Evolutionary conservation across 2,329 filamentous ascomycete genomes (phyloP).

Genomic region (Ophiostoma tasmaniense): DNA sequence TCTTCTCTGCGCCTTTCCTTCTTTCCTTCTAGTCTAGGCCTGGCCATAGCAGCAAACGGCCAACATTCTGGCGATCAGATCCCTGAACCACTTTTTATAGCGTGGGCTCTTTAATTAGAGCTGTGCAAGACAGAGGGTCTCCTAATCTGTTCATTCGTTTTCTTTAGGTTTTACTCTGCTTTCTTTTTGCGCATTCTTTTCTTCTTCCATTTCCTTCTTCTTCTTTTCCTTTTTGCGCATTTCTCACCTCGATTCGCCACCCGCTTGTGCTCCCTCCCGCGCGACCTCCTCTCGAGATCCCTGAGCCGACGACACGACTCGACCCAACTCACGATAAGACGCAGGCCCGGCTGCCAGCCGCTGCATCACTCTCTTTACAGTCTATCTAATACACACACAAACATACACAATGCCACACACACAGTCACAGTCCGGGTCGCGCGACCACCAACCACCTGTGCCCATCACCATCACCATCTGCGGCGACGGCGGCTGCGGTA

Average conservation of each 20-base stretch:
- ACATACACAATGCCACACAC: constrained; percentile 16
- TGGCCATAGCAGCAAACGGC: background rate
- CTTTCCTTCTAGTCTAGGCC: background rate
- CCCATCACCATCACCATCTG: constrained; percentile 73
- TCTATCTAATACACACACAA: background rate
- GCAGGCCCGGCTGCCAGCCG: constrained; percentile 3
- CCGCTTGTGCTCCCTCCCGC: background rate
- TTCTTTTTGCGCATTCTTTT: constrained; percentile 8
- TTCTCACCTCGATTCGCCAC: background rate
- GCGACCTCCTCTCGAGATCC: background rate
- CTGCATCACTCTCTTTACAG: background rate
- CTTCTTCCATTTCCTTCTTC: background rate
- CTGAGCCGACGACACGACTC: background rate
- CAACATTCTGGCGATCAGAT: constrained; percentile 2
- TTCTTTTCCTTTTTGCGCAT: constrained; percentile 6
- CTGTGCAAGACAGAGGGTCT: background rate
- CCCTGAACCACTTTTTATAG: constrained; percentile 6
- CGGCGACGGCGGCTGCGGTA: constrained; percentile 76
- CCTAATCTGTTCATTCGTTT: background rate
- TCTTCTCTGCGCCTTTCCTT: background rate
- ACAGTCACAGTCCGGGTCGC: constrained; percentile 17
- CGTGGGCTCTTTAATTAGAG: constrained; percentile 7
- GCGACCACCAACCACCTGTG: constrained; percentile 35
- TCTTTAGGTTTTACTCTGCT: background rate
- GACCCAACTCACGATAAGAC: background rate